Percentiles rank a stretch among this genome's conserved stretches.
phyloP scores from a whole-genome alignment of 2,329 filamentous ascomycete genomes.

The Aspergillus brasiliensis region DNA sequence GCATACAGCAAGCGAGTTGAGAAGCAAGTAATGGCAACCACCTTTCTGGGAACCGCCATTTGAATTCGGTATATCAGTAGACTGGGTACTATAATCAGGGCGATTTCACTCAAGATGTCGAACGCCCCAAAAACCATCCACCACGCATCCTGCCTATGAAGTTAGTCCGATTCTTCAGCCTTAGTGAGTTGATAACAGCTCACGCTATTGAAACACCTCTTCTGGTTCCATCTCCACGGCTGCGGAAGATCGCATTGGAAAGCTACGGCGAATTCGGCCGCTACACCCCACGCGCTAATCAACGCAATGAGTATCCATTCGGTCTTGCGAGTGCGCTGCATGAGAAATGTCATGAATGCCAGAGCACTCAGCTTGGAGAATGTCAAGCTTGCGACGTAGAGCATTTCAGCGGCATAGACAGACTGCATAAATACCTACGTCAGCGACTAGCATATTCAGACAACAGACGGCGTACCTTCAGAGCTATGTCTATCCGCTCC shows the following conservation, averaged over 20 bases:
- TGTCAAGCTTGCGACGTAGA: background rate
- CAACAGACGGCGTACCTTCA: background rate
- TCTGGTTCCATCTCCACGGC: background rate
- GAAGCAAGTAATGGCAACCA: background rate
- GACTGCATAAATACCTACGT: background rate
- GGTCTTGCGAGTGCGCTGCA: constrained; percentile 1
- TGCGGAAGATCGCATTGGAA: background rate
- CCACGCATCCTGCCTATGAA: background rate
- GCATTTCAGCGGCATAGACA: background rate
- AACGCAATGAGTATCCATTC: background rate
- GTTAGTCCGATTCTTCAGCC: background rate
- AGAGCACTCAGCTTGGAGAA: constrained; percentile 4
- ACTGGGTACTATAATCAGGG: background rate
- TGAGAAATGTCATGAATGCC: constrained; percentile 1
- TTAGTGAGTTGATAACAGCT: background rate
- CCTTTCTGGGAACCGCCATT: background rate
- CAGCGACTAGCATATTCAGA: background rate
- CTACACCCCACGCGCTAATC: background rate
- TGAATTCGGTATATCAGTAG: background rate
- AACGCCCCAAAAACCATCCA: background rate
- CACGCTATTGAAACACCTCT: background rate
- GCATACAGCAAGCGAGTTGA: constrained; percentile 1
- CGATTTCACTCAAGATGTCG: background rate
- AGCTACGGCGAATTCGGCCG: background rate
- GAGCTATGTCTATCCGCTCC: background rate